phyloP scores from a whole-genome alignment of 1,284 basidiomycete species.

The Peniophora sp. region DNA sequence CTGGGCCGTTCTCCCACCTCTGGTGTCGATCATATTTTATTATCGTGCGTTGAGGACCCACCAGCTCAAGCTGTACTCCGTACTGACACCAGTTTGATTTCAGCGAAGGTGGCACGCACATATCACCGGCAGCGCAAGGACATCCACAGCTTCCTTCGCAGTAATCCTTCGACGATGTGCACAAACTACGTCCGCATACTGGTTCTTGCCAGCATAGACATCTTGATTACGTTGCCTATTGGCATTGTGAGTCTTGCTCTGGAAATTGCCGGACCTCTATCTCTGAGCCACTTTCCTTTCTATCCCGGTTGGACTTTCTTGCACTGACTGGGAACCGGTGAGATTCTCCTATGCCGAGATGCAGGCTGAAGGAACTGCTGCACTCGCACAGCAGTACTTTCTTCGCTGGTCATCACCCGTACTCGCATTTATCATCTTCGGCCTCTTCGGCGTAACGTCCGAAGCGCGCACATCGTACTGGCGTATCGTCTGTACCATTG shows the following conservation, averaged over 20 bases:
- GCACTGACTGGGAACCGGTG: not conserved
- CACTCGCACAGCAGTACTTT: no score
- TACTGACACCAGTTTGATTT: not conserved
- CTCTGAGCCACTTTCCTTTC: not conserved
- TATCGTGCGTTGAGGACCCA: no score
- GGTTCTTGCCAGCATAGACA: not conserved
- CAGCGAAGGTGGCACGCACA: not conserved
- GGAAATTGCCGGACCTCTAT: no score
- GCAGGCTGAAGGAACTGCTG: no score
- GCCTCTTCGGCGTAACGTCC: no score
- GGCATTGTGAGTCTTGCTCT: not conserved
- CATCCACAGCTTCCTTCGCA: not conserved
- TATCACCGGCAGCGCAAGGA: not conserved
- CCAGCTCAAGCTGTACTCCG: no score
- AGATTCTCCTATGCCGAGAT: no score
- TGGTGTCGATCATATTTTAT: not conserved
- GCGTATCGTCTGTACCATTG: no score
- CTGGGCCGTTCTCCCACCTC: not conserved
- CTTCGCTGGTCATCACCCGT: no score
- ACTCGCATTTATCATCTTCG: no score
- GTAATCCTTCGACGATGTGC: not conserved
- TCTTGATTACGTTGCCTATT: not conserved
- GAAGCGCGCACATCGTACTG: no score
- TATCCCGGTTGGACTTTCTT: not conserved
- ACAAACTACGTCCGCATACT: not conserved